phyloP scores from a whole-genome alignment of 2,329 filamentous ascomycete genomes.

The Exophiala lecanii-corni region DNA sequence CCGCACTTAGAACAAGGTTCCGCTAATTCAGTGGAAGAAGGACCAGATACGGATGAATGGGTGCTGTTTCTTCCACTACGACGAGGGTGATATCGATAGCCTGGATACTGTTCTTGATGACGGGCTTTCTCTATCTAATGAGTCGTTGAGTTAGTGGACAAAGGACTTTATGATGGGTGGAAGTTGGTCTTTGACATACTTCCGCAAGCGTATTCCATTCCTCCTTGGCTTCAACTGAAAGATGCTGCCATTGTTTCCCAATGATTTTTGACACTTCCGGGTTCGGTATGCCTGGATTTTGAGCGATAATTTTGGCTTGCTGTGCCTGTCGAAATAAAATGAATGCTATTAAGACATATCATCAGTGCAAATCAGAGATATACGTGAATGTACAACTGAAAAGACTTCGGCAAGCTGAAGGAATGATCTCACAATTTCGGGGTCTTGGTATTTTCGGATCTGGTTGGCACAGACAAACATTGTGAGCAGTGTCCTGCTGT shows the following conservation, averaged over 20 bases:
- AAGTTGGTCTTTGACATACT: slow-evolving; percentile 40
- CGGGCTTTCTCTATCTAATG: slow-evolving; percentile 76
- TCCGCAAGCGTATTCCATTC: slow-evolving; percentile 87
- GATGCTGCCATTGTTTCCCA: slow-evolving; percentile 81
- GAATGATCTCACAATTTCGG: slow-evolving; percentile 58
- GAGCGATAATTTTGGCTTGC: slow-evolving; percentile 72
- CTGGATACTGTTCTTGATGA: slow-evolving; percentile 84
- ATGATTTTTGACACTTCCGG: slow-evolving; percentile 98
- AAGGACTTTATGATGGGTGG: slow-evolving; percentile 18
- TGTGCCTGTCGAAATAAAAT: slow-evolving; percentile 95
- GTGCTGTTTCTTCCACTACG: slow-evolving; percentile 48
- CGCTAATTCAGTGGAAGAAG: slow-evolving; percentile 16
- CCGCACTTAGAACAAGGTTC: slow-evolving; percentile 32
- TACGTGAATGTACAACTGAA: too few relatives aligned
- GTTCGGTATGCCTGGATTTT: slow-evolving; percentile 86
- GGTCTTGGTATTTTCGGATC: slow-evolving; percentile 68
- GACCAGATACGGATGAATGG: slow-evolving; percentile 20
- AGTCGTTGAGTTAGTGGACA: slow-evolving; percentile 17
- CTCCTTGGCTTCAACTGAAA: slow-evolving; percentile 68
- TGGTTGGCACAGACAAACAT: slow-evolving; percentile 62
- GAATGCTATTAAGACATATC: slow-evolving; percentile 64
- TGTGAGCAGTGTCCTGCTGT: slow-evolving; percentile 1
- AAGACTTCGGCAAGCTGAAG: too few relatives aligned
- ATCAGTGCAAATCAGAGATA: background rate
- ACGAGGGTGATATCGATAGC: slow-evolving; percentile 85